Percentiles rank a stretch among this genome's conserved stretches.
Conservation (phyloP, 352 stramenopile species). For the Pythium dissotocum region DNA sequence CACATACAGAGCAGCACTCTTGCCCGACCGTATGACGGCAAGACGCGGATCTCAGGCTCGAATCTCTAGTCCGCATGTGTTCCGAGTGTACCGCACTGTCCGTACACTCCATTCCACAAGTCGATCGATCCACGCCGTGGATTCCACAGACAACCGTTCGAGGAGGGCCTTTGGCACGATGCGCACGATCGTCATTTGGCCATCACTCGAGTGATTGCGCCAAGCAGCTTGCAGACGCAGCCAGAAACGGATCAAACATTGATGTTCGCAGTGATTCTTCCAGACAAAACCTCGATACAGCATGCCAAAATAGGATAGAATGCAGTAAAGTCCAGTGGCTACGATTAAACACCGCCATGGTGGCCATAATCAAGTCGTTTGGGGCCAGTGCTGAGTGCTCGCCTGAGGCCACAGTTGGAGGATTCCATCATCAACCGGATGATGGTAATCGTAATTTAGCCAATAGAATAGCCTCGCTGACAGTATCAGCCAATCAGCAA, state of each 20-base stretch:
- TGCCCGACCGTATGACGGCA: no score
- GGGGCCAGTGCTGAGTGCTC: not conserved
- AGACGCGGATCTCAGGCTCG: no score
- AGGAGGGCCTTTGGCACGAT: no score
- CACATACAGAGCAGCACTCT: no score
- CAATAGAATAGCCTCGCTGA: conserved; percentile 5
- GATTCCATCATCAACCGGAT: conserved; percentile 18
- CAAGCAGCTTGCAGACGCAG: not conserved
- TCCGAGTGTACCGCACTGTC: no score
- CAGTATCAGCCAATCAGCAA: conserved; percentile 9
- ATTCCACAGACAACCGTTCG: no score
- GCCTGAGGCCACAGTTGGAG: conserved; percentile 1
- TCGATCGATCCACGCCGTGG: no score
- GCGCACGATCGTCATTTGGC: not conserved
- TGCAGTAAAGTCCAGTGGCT: not conserved
- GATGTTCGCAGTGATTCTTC: no score
- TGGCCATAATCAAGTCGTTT: conserved; percentile 12
- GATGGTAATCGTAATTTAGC: conserved; percentile 20
- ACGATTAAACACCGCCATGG: not conserved
- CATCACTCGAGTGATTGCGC: conserved; percentile 5
- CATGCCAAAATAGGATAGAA: not conserved
- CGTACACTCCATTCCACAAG: no score
- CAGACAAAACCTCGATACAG: not conserved
- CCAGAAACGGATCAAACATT: not conserved
- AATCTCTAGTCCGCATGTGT: no score